Base-by-base conservation (phyloP, 495 filamentous ascomycete species). In the Tuber umbilicatum region DNA sequence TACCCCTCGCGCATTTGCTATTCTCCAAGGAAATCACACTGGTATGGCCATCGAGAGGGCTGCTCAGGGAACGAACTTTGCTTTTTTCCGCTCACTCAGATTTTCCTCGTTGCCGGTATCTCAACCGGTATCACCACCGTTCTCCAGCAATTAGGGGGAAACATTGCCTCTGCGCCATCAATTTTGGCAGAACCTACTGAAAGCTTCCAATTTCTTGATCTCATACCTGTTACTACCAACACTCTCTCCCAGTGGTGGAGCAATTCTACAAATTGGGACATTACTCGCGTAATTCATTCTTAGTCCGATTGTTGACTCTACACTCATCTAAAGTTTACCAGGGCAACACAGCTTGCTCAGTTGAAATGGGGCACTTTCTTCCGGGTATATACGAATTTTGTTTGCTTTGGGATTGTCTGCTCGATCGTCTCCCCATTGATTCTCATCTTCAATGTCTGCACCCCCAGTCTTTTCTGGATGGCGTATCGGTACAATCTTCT, bases 201-300 rank as follows among this genome's bases (percentile, higher is more conserved):
- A 90, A 83, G 92, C 94, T 2, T 91, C 92, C 76, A 96, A 97
- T 84, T 98, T 98, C 86, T 98, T n/a, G n/a, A n/a, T 97, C 86
- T 93, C 92, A 6, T 98, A 99, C 86, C 94, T 99, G 90, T 89
- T 98, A 82, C 89, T 99, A 31, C 96, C 97, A 82, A 93, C 93
- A 21, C 87, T 99, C 79, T 91, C 92, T 74, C 91, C 91, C 78
- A 96, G 93, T 84, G 94, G 94, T 39, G 94, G 93, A 80, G 92
- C 93, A 17, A 86, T 99, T 21, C 86, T 97, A n/a, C 95, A 98
- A 80, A 89, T 97, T 70, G 87, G 88, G 39, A 88, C 88, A 41
- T 85, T 97, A 23, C 83, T 93, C 69, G 86, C 91, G 75, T 96
- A 93, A 89, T 97, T 94, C 79, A 83, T 97, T 68, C 83, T 94